These are phyloP conservation scores for Suhomyces guaymorum DNA, from an alignment of 1,139 yeast species.

Conservation along the genomic window DNA sequence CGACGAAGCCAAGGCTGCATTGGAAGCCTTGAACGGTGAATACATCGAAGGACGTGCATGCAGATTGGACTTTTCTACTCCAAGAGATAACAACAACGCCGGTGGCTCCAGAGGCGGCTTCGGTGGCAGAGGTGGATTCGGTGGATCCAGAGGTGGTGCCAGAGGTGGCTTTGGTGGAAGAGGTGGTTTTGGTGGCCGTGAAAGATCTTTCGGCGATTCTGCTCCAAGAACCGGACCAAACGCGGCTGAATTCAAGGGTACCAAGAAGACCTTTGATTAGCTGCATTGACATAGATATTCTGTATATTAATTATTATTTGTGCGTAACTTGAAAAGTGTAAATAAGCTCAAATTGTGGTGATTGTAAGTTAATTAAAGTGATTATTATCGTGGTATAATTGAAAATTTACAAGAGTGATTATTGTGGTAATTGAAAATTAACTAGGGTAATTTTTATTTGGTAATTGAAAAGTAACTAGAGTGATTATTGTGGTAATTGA, in stretches of 20 bases:
- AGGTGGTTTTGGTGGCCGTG: slow-evolving; percentile 47
- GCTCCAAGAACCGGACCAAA: slow-evolving; percentile 64
- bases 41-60: slow-evolving; percentile 90
- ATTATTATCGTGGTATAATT: too few species aligned
- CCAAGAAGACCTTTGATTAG: slow-evolving; percentile 77
- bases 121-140: slow-evolving; percentile 38
- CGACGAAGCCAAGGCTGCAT: slow-evolving; percentile 90
- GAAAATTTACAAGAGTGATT: too few species aligned
- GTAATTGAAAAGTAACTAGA: too few species aligned
- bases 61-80: slow-evolving; percentile 92
- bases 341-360: slow-evolving; percentile 3
- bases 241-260: slow-evolving; percentile 66
- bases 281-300: slow-evolving; percentile 2
- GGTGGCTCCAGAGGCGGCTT: slow-evolving; percentile 34
- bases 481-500: too few species aligned
- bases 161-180: slow-evolving; percentile 39
- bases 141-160: slow-evolving; percentile 35
- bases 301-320: slow-evolving; percentile 2
- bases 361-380: too few species aligned
- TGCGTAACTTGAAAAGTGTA: slow-evolving; percentile 5
- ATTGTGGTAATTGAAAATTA: too few species aligned
- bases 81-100: slow-evolving; percentile 54
- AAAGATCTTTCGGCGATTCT: slow-evolving; percentile 40
- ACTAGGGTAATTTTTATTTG: too few species aligned
- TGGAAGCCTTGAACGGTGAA: slow-evolving; percentile 85